Base-by-base conservation (phyloP, 352 stramenopile genomes). In the Pythium myriotylum region DNA sequence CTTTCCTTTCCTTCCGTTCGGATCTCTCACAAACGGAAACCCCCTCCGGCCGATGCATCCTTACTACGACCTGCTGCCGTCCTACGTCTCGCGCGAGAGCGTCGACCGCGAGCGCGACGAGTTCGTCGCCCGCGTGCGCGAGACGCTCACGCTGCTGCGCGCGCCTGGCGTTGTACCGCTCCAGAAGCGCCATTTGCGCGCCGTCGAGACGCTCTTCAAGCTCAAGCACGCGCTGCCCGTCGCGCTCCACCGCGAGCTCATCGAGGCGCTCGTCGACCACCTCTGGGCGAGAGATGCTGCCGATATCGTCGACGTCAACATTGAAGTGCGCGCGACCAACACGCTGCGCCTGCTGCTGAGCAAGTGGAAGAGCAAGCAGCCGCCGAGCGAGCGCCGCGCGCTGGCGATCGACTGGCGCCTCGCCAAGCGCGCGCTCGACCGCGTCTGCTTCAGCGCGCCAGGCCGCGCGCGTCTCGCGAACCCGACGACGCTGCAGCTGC, bases 41-140 rank as follows among this genome's bases (percentile, higher is more conserved):
- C 16, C 16, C 43, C 20, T 10, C 43, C 33, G n/a, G 17, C 24
- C 1, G 29, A 29, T 72, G 27, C 80, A 89, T 49, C 74, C 70
- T 47, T 89, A 84, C 72, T 89, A 89, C 67, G 60, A 54, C 39
- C 62, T 85, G 8, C 68, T 89, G 53, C 77, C 80, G 26, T 84
- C 77, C n/a, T 85, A 86, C 63, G 60, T 88, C 51, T 71, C 74
- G 6, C 65, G 45, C 14, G 68, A 79, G 27, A 77, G 62, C 50
- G 51, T 89, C 1, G 43, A 55, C 20, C 51, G 10, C 14, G 80
- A 89, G 39, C 66, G 62, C 23, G 43, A 65, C 6, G 79, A 86
- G n/a, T 71, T 84, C 46, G 19, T 87, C 10, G n/a, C 10, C n/a
- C 72, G 76, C n/a, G 65, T 76, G 10, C 68, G 77, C 63, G 76